Evolutionary conservation across 2,329 filamentous ascomycete genomes (phyloP), one percentile per base, ranked within the genome.

Genomic region (Aspergillus fumigatus): DNA sequence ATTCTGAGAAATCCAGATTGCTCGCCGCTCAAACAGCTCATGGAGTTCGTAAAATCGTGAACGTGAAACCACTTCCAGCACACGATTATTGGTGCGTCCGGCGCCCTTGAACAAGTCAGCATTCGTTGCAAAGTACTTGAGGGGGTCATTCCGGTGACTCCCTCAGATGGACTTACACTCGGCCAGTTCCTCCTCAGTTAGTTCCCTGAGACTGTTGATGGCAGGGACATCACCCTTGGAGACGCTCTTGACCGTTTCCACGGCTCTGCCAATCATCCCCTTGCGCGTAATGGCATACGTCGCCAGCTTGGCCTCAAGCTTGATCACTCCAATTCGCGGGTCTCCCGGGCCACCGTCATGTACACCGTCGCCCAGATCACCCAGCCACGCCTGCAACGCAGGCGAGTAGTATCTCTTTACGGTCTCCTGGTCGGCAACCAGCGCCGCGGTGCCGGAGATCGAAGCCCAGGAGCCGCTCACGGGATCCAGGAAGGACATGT

Each of bases 331-430:
- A 62, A 96, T 90, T 23, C 92, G 82, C 11, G 92, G 91, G 67
- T 96, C 92, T 1, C 90, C 84, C 59, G 87, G 86, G 1, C 88
- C 87, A 26, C 91, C 92, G 63, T 96, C 89, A 69, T 96, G 92
- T 56, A 81, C 85, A 49, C 90, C 91, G 62, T 95, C 91, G 23
- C 87, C 88, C 19, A 96, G 81, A 62, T 96, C 91, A 5, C 92
- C 92, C 17, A 96, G 69, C 92, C 92, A 96, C 0, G 89, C 88
- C 79, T 92, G 92, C 59, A 96, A 79, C 0, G 80, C 71, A 0
- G 85, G 82, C 23, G 80, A 87, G 75, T 96, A 96, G 75, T 91
- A 84, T 75, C 92, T 88, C 71, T 84, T 80, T 55, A 96, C 82
- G 23, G 84, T 74, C 1, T 77, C 78, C 23, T 86, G 84, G 69